A percentile compares a stretch with the other conserved stretches of the same genome.
phyloP scores from a whole-genome alignment of 176 grass and related monocot genomes.

The Oropetium thomaeum region DNA sequence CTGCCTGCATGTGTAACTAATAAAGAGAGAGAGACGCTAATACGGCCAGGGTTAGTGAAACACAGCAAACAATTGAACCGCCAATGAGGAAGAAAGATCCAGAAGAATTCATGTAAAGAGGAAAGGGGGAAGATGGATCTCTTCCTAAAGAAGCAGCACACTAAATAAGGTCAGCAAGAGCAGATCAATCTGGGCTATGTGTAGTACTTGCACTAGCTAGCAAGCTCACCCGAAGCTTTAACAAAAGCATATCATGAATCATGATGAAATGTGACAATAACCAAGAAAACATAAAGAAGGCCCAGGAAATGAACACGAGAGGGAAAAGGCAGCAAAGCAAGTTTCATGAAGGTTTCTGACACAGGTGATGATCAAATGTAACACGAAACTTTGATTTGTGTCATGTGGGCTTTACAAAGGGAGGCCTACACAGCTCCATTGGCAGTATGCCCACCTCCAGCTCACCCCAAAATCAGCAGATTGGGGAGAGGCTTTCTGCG shows the following conservation, averaged over 20 bases:
- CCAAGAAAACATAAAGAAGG: constrained; percentile 2
- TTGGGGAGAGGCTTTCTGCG: neutral
- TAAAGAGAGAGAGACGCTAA: neutral
- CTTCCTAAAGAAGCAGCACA: constrained; percentile 5
- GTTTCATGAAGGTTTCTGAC: constrained; percentile 24
- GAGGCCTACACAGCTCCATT: constrained; percentile 80
- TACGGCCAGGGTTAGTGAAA: neutral
- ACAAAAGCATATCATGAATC: constrained; percentile 18
- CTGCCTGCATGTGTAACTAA: neutral
- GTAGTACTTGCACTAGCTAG: too few species aligned
- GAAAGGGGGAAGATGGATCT: neutral
- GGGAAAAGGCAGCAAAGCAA: neutral
- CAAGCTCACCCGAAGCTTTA: neutral
- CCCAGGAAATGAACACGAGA: neutral
- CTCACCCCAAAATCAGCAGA: neutral
- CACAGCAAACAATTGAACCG: neutral
- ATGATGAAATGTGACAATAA: constrained; percentile 17
- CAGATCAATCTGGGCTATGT: neutral
- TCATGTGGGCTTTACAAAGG: constrained; percentile 73
- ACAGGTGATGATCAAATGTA: constrained; percentile 23
- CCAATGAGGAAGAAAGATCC: constrained; percentile 14
- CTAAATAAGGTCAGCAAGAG: neutral
- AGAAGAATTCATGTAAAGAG: neutral
- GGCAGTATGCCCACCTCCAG: constrained; percentile 91
- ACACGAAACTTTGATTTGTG: constrained; percentile 8